Percentiles rank a stretch among this genome's conserved stretches.
Evolutionary conservation across 2,329 filamentous ascomycete genomes (phyloP).

Genomic region (Neonectria neomacrospora): DNA sequence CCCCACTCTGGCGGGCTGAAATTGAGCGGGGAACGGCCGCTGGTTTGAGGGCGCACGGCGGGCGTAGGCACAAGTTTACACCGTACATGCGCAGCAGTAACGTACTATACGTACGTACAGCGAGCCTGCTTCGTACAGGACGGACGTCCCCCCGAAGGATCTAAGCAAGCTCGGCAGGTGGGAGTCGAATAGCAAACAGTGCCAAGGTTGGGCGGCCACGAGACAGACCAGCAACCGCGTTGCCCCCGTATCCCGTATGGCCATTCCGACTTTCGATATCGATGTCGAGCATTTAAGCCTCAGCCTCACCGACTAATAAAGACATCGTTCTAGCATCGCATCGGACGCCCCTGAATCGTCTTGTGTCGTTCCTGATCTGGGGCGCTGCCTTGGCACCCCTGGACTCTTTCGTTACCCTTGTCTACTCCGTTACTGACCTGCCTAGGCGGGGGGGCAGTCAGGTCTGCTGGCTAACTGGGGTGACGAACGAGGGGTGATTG

Average conservation of each 20-base stretch:
- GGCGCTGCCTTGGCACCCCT: background rate
- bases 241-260: background rate
- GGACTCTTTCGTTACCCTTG: constrained; percentile 2
- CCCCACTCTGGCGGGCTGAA: constrained; percentile 39
- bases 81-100: constrained; percentile 2
- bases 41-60: constrained; percentile 42
- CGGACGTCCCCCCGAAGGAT: background rate
- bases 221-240: background rate
- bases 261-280: background rate
- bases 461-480: constrained; percentile 17
- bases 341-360: background rate
- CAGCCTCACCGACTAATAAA: constrained; percentile 12
- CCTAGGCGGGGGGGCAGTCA: constrained; percentile 15
- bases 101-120: no score
- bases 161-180: background rate
- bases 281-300: constrained; percentile 3
- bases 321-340: background rate
- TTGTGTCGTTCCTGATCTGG: constrained; percentile 9
- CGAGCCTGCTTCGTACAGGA: background rate
- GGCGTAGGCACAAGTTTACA: constrained; percentile 4
- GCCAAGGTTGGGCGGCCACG: background rate
- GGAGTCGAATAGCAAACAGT: background rate
- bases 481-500: constrained; percentile 2
- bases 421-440: constrained; percentile 13
- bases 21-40: constrained; percentile 42